Evolutionary conservation across 2,329 filamentous ascomycete species (phyloP), one percentile per base, ranked within the genome.

Genomic region (Colletotrichum kahawae): DNA sequence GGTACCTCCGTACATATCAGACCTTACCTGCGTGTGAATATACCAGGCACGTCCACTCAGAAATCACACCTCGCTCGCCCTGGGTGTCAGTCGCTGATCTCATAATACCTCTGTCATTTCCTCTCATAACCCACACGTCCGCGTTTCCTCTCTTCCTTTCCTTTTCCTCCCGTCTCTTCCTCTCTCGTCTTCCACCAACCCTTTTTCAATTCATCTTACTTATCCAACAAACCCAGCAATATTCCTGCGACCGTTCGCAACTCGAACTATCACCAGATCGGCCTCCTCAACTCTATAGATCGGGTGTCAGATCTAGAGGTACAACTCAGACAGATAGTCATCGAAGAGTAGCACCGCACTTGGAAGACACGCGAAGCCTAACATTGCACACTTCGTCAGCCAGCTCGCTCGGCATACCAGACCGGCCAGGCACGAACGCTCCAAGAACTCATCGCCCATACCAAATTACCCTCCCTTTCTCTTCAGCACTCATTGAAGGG

Each of bases 41-140:
- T 66, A 38, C n/a, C 43, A 51, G 21, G 43, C 43, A 71, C 31
- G 43, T 67, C 62, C 68, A 43, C 69, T 62, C 72, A 71, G 31
- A 71, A 66, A 71, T 71, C 51, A 62, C 43, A 74, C 71, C 71
- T 62, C 38, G n/a, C 29, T 63, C 67, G 57, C 57, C 43, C 59
- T 63, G 68, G 68, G 56, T 59, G 62, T 56, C 27, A 72, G 68
- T 72, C 65, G 70, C 70, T 65, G 74, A 62, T 76, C 70, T 76
- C 70, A 75, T 69, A 73, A 73, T 33, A 65, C 29, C 60, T 65
- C 59, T 74, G 65, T 70, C 59, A 66, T 59, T 70, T 74, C 65
- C 59, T 69, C 66, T 65, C 65, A 62, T 66, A 70, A 71, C 51
- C 51, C 36, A 38, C 66, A 59, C 59, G 21, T 29, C 29, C 31